These are phyloP conservation scores for Nicotiana rustica DNA, from an alignment of 305 asterid genomes.

Conservation along the genomic window DNA sequence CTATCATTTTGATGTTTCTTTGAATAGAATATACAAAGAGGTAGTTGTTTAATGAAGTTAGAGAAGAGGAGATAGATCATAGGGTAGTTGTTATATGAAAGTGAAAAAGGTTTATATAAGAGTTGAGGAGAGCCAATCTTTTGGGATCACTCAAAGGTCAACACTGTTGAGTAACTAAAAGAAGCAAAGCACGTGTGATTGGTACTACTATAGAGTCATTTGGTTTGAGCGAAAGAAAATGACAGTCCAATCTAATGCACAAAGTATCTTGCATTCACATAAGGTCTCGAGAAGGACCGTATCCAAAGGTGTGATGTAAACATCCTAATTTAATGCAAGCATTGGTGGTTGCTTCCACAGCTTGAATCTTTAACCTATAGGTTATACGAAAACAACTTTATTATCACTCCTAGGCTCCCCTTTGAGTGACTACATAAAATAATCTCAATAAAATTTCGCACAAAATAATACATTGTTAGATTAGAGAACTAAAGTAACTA, in stretches of 20 bases:
- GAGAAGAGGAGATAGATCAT: constrained; percentile 12
- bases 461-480: background rate
- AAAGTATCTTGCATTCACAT: too few species aligned
- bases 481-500: background rate
- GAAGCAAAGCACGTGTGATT: constrained; percentile 55
- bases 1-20: constrained; percentile 44
- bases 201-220: background rate
- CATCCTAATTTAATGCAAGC: fast-evolving
- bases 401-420: too few species aligned
- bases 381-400: too few species aligned
- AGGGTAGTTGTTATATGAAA: constrained; percentile 41
- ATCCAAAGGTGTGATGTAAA: too few species aligned
- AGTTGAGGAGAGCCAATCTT: constrained; percentile 41
- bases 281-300: too few species aligned
- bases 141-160: constrained; percentile 49
- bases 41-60: constrained; percentile 16
- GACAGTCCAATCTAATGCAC: fast-evolving
- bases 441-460: constrained; percentile 30
- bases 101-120: constrained; percentile 49
- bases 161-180: constrained; percentile 49
- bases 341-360: too few species aligned
- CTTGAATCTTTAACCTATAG: fast-evolving
- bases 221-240: background rate
- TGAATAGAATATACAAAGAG: constrained; percentile 16
- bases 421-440: too few species aligned